Evolutionary conservation across 306 rosid genomes (phyloP).

Genomic region (Inga oerstediana): DNA sequence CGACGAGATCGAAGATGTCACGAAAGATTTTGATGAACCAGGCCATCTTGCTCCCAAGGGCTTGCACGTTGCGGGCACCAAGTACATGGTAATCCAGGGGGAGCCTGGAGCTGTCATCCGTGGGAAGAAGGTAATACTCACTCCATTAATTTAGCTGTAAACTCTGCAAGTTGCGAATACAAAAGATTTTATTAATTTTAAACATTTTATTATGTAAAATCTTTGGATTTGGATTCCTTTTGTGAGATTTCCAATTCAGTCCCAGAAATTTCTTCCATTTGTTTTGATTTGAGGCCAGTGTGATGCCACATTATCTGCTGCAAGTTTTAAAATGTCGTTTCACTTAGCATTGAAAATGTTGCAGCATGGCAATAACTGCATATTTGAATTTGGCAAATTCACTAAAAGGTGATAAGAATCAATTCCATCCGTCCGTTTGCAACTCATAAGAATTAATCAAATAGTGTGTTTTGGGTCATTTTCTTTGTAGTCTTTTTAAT

Average conservation of each 20-base stretch:
- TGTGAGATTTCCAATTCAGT: not conserved
- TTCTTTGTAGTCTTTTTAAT: not conserved
- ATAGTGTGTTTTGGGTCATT: not conserved
- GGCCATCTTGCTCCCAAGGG: slow-evolving; percentile 98
- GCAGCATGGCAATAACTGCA: not conserved
- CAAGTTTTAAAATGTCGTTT: not conserved
- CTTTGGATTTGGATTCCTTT: not conserved
- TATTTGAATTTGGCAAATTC: not conserved
- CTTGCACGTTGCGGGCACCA: slow-evolving; percentile 68
- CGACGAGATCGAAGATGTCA: slow-evolving; percentile 58
- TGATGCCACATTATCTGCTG: not conserved
- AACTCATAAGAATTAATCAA: not conserved
- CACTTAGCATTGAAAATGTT: not conserved
- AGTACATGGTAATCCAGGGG: slow-evolving; percentile 97
- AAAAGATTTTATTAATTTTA: not conserved
- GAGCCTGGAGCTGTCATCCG: slow-evolving; percentile 97
- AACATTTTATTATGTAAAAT: not conserved
- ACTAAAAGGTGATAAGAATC: not conserved
- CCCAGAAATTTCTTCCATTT: not conserved
- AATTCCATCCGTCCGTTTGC: not conserved
- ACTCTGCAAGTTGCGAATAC: not conserved
- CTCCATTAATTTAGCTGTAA: not conserved
- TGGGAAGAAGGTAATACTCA: slow-evolving; percentile 72
- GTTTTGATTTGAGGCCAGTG: not conserved
- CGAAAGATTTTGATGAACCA: slow-evolving; percentile 90